Evolutionary conservation across 2,329 filamentous ascomycete species (phyloP).

Genomic region (Plenodomus tracheiphilus): DNA sequence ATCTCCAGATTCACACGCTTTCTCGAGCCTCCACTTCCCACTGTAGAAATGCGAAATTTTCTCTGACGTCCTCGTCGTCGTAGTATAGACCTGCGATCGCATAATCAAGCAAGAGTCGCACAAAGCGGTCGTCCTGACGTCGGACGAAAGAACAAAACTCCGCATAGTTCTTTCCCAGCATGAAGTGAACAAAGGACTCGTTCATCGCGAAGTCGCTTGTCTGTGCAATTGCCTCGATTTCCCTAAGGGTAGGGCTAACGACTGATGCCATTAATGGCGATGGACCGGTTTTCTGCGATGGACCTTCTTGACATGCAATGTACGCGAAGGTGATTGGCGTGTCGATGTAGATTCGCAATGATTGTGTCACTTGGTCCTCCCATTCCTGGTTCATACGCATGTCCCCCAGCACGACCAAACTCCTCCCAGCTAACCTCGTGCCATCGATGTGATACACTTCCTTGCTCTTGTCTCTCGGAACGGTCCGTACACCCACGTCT

Average conservation of each 20-base stretch:
- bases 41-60: slow-evolving; percentile 24
- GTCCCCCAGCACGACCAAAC: slow-evolving; percentile 20
- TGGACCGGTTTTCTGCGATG: slow-evolving; percentile 6
- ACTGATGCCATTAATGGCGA: slow-evolving; percentile 19
- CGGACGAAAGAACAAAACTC: slow-evolving; percentile 28
- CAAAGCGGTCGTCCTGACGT: slow-evolving; percentile 24
- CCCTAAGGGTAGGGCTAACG: slow-evolving; percentile 19
- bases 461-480: slow-evolving; percentile 8
- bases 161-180: slow-evolving; percentile 15
- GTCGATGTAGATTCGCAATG: slow-evolving; percentile 12
- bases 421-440: slow-evolving; percentile 12
- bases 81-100: slow-evolving; percentile 22
- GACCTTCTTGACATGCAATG: slow-evolving; percentile 12
- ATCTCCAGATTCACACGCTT: slow-evolving; percentile 11
- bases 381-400: slow-evolving; percentile 18
- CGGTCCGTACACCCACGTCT: slow-evolving; percentile 6
- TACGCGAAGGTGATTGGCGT: slow-evolving; percentile 22
- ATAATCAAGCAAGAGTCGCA: slow-evolving; percentile 20
- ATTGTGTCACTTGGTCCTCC: slow-evolving; percentile 15
- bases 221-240: slow-evolving; percentile 22
- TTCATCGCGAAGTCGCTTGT: slow-evolving; percentile 21
- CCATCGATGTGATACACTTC: slow-evolving; percentile 20
- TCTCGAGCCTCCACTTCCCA: slow-evolving; percentile 27
- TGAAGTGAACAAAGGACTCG: slow-evolving; percentile 22
- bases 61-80: slow-evolving; percentile 15